Evolutionary conservation across 2,329 filamentous ascomycete genomes (phyloP).

Genomic region (Chalaropsis ovoidea): DNA sequence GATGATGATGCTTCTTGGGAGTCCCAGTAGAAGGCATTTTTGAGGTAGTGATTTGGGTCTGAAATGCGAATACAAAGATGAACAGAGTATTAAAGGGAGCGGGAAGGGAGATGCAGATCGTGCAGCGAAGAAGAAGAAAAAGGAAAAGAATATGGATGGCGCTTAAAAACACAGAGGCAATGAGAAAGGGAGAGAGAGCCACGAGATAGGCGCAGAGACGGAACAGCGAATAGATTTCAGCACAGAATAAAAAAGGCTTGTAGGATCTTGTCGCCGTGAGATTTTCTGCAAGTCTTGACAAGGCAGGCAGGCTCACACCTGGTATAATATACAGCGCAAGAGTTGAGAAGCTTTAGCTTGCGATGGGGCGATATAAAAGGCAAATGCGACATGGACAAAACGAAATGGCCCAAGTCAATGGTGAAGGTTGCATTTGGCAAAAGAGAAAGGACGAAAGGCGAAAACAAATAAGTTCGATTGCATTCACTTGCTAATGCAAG

Average conservation of each 20-base stretch:
- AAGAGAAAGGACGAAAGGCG: neutral
- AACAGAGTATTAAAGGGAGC: neutral
- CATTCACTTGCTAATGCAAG: neutral
- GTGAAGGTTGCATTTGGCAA: neutral
- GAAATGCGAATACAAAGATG: neutral
- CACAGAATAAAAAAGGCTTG: neutral
- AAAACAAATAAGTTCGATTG: neutral
- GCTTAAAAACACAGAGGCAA: neutral
- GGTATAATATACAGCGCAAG: neutral
- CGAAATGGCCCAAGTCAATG: neutral
- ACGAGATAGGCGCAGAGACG: neutral
- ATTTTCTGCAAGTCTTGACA: constrained; percentile 10
- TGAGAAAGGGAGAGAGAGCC: neutral
- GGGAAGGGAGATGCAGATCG: neutral
- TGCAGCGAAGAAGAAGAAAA: neutral
- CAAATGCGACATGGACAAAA: neutral
- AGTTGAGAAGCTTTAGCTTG: neutral
- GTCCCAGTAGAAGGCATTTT: constrained; percentile 20
- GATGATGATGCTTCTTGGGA: constrained; percentile 20
- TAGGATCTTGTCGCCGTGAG: constrained; percentile 1
- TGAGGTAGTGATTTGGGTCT: neutral
- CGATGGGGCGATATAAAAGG: neutral
- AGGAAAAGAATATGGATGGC: neutral
- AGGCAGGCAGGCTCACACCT: neutral
- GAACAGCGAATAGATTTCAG: constrained; percentile 4